phyloP scores from a whole-genome alignment of 441 rosid genomes.

The Brassica balearica region DNA sequence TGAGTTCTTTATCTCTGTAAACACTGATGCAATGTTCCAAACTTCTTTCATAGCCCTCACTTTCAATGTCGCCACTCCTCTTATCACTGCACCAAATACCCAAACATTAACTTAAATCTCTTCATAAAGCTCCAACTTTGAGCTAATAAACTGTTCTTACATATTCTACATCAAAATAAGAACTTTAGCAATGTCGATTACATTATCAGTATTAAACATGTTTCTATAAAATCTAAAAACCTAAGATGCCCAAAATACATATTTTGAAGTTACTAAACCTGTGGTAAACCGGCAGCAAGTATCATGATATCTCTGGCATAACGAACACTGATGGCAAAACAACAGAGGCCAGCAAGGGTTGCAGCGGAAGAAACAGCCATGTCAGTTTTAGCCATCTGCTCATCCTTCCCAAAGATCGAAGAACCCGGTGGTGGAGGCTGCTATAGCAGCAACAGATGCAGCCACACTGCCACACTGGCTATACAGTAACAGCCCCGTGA shows the following conservation, averaged over 20 bases:
- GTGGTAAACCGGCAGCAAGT: conserved; percentile 88
- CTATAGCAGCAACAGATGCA: conserved; percentile 86
- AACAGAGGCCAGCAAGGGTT: conserved; percentile 74
- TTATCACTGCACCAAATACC: conserved; percentile 55
- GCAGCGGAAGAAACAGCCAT: conserved; percentile 89
- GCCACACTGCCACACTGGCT: conserved; percentile 64
- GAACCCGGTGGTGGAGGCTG: conserved; percentile 77
- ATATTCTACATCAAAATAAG: neutral
- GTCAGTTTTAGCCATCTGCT: conserved; percentile 48
- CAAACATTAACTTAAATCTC: neutral
- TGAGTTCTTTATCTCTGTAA: conserved; percentile 68
- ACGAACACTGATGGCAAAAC: conserved; percentile 74
- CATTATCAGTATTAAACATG: neutral
- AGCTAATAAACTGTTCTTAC: neutral
- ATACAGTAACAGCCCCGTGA: conserved; percentile 80
- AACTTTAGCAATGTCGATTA: neutral
- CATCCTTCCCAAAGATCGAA: conserved; percentile 70
- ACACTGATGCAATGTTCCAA: conserved; percentile 85
- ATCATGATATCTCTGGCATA: conserved; percentile 84
- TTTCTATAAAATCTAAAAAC: neutral
- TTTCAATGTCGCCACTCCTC: conserved; percentile 88
- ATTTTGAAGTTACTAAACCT: conserved; percentile 45
- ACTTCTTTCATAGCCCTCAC: conserved; percentile 85
- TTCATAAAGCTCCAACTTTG: neutral
- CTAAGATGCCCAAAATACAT: neutral